Evolutionary conservation across 2,329 filamentous ascomycete species (phyloP).

Genomic region (Colletotrichum sp.): DNA sequence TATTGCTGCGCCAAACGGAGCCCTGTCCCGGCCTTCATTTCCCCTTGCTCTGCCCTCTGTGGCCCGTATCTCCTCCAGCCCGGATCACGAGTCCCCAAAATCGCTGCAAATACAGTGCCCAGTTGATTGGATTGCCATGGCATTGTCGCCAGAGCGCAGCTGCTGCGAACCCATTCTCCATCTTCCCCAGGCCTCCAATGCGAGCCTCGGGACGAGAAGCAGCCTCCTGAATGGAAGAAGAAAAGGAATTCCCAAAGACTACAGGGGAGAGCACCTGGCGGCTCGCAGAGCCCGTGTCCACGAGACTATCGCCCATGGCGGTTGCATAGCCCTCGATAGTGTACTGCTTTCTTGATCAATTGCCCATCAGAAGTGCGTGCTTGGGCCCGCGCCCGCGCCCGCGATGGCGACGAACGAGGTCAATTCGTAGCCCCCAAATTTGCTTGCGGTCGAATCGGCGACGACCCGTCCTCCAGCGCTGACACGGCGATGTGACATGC

Average conservation of each 20-base stretch:
- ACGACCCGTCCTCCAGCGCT: conserved; percentile 19
- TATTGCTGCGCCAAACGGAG: neutral
- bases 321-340: conserved; percentile 19
- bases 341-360: neutral
- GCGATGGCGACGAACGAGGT: conserved; percentile 15
- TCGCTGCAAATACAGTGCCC: conserved; percentile 12
- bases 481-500: conserved; percentile 25
- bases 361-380: neutral
- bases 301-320: conserved; percentile 12
- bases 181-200: neutral
- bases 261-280: neutral
- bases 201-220: neutral
- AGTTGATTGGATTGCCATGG: conserved; percentile 5
- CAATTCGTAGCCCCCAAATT: conserved; percentile 14
- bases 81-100: conserved; percentile 10
- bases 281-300: conserved; percentile 8
- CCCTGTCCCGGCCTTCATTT: neutral
- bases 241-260: neutral
- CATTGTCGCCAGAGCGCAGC: neutral
- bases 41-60: neutral
- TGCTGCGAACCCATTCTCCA: neutral
- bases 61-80: neutral
- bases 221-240: neutral
- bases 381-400: neutral
- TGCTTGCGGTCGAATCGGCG: conserved; percentile 19